Conservation (phyloP, 257 asterid genomes). For the Cynanchum wilfordii region DNA sequence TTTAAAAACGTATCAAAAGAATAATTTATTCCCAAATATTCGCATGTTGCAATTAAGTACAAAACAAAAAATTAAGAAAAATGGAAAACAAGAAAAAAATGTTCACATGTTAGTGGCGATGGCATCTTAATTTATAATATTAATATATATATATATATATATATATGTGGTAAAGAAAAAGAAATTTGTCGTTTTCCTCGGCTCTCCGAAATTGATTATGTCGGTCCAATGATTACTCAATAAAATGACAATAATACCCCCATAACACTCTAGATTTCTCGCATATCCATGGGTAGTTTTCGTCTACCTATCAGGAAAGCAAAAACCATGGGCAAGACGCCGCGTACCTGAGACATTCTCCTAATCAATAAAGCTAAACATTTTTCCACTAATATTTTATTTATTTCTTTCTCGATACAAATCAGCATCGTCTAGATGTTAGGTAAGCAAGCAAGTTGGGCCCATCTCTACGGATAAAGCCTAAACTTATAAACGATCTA, state of each 20-base stretch:
- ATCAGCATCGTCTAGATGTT: slow-evolving; percentile 12
- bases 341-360: slow-evolving; percentile 45
- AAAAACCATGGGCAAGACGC: slow-evolving; percentile 54
- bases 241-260: neutral
- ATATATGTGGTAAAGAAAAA: neutral
- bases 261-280: neutral
- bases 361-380: neutral
- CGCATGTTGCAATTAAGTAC: neutral
- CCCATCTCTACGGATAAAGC: slow-evolving; percentile 45
- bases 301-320: slow-evolving; percentile 9
- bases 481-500: slow-evolving; percentile 13
- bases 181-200: neutral
- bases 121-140: neutral
- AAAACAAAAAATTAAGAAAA: too few relatives aligned
- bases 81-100: too few relatives aligned
- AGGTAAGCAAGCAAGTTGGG: slow-evolving; percentile 24
- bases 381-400: neutral
- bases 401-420: neutral
- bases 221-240: neutral
- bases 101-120: neutral
- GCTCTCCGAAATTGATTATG: neutral
- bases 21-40: neutral
- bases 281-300: slow-evolving; percentile 18
- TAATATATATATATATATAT: too few relatives aligned
- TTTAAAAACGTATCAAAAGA: neutral